Base-by-base conservation (phyloP, 768 basidiomycete genomes). In the Kwoniella heveanensis region DNA sequence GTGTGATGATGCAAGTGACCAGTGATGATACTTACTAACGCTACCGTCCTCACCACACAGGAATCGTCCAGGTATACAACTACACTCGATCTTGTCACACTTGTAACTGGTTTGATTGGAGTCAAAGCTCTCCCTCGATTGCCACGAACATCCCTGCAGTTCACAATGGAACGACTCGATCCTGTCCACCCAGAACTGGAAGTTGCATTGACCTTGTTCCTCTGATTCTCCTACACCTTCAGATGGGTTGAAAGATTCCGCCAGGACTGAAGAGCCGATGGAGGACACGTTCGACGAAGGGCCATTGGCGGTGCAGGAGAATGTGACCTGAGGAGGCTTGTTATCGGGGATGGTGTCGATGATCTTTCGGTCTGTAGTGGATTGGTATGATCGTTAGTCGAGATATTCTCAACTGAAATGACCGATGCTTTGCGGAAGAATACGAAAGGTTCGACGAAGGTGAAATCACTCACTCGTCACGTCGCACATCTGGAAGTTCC, bases 171-270 rank as follows among this genome's bases (percentile, higher is more conserved):
- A 98, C 0, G 92, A 94, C 78, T 99, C 95, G 60, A 92, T 85
- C 71, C 90, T 84, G 6, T 89, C 92, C 9, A 92, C 91, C 96
- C 96, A 99, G 82, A 99, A 99, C 80, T 99, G 94, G 84, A 99
- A 99, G 24, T 87, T 86, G 77, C 96, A 99, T 0, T 86, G 86
- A 3, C 82, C 81, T 13, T 84, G 82, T 1, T 76, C 63, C 21
- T 82, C 85, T 17, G 57, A 58, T 13, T 54, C 19, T 2, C 25
- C 26, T 5, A 56, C 47, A 0, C 47, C 67, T 13, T 51, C 60
- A 22, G 53, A 64, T 17, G 55, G 50, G 67, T 60, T 9, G 68
- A 62, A 27, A 66, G 59, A 12, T 69, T 69, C 22, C 69, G 68
- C 52, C 70, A 69, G 39, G 30, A 48, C 4, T 30, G 21, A 29